Conservation (phyloP, 305 asterid species). For the Solanum aculeatissimum region DNA sequence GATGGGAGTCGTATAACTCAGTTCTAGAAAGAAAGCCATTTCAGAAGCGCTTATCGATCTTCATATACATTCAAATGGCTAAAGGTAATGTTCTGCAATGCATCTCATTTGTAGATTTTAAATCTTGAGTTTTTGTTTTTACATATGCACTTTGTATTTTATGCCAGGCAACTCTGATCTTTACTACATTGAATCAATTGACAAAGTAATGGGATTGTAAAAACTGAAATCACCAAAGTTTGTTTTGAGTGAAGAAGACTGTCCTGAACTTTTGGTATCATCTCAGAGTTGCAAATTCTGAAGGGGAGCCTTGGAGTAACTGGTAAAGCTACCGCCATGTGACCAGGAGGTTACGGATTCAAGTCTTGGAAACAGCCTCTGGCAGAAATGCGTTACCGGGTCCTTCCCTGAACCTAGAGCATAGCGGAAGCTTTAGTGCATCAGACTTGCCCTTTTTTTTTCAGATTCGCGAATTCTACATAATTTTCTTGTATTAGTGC, state of each 20-base stretch:
- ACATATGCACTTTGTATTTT: neutral
- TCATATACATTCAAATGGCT: neutral
- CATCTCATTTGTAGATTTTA: neutral
- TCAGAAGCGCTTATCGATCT: neutral
- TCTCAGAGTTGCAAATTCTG: neutral
- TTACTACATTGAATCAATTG: neutral
- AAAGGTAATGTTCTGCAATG: neutral
- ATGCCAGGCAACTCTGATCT: neutral
- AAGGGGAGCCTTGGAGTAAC: too few species aligned
- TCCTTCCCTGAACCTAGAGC: accelerated
- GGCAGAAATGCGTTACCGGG: too few species aligned
- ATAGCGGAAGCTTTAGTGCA: too few species aligned
- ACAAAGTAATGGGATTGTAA: neutral
- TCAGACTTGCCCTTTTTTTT: too few species aligned
- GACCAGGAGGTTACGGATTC: too few species aligned
- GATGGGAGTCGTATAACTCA: neutral
- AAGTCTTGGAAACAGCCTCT: neutral
- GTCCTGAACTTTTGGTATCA: neutral
- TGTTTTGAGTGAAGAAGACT: neutral
- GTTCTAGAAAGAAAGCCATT: neutral
- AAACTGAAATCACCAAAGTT: neutral
- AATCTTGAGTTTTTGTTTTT: neutral
- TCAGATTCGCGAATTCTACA: neutral
- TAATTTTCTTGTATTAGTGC: neutral
- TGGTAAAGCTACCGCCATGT: too few species aligned